Evolutionary conservation across 2,329 filamentous ascomycete species (phyloP).

Genomic region (Diaporthe amygdali): DNA sequence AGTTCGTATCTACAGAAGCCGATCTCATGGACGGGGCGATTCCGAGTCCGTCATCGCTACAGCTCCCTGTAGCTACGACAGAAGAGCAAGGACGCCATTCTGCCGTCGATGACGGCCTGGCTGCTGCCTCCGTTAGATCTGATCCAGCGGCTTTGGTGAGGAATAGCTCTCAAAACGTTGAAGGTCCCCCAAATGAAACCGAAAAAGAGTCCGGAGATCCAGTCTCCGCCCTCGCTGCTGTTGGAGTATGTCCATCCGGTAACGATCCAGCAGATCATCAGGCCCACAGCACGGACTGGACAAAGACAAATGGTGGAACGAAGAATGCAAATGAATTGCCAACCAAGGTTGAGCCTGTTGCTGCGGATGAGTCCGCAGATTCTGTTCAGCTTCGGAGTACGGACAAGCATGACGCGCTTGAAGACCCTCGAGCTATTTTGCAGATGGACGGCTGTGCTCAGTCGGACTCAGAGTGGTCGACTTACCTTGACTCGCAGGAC

Average conservation of each 20-base stretch:
- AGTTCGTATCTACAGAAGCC: not conserved
- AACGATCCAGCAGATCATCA: not conserved
- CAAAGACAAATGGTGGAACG: not conserved
- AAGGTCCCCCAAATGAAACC: not conserved
- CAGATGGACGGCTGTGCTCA: not conserved
- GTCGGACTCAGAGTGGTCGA: slow-evolving; percentile 16
- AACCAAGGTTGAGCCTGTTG: not conserved
- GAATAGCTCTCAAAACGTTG: not conserved
- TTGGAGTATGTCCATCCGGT: not conserved
- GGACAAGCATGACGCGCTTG: not conserved
- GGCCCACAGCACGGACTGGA: not conserved
- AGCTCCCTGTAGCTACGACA: not conserved
- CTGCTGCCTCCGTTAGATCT: not conserved
- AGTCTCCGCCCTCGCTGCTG: not conserved
- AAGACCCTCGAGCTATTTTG: not conserved
- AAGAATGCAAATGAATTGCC: not conserved
- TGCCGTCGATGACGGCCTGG: not conserved
- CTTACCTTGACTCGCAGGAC: not conserved
- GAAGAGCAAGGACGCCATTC: not conserved
- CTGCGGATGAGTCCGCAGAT: not conserved
- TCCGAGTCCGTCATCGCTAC: not conserved
- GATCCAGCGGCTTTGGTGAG: not conserved
- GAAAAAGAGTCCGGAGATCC: not conserved
- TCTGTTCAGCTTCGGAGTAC: not conserved
- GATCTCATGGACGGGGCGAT: not conserved